These are phyloP conservation scores for Berberis thunbergii DNA, from an alignment of 164 flowering plant genomes.

Conservation along the genomic window DNA sequence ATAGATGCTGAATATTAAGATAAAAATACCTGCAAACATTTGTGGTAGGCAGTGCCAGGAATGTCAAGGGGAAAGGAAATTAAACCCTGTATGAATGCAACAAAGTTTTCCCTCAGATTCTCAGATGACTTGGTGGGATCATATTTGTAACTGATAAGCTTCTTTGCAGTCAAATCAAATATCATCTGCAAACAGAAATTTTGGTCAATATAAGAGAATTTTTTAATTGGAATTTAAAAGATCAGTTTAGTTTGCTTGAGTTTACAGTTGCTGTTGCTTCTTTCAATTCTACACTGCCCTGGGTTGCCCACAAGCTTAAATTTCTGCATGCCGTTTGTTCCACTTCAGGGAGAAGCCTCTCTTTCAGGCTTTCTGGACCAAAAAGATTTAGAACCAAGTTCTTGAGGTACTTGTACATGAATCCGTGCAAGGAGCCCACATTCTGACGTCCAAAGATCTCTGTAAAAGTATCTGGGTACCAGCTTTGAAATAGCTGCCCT, in stretches of 20 bases:
- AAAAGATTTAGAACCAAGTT: conserved; percentile 28
- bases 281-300: conserved; percentile 21
- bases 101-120: conserved; percentile 23
- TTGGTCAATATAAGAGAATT: background rate
- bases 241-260: background rate
- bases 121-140: conserved; percentile 22
- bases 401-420: conserved; percentile 37
- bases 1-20: background rate
- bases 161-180: conserved; percentile 28
- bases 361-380: conserved; percentile 29
- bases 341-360: conserved; percentile 26
- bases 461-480: conserved; percentile 32
- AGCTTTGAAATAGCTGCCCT: conserved; percentile 28
- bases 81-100: conserved; percentile 28
- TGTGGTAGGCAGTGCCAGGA: conserved; percentile 36
- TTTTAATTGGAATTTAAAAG: background rate
- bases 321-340: conserved; percentile 12
- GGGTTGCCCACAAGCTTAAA: conserved; percentile 19
- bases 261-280: conserved; percentile 31
- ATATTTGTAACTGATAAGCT: conserved; percentile 26
- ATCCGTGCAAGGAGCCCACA: conserved; percentile 27
- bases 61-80: conserved; percentile 35
- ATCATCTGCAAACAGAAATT: conserved; percentile 25
- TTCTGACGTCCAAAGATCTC: conserved; percentile 24
- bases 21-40: conserved; percentile 26